These are phyloP conservation scores for Pythium myriotylum DNA, from an alignment of 352 stramenopile genomes.

Conservation along the genomic window DNA sequence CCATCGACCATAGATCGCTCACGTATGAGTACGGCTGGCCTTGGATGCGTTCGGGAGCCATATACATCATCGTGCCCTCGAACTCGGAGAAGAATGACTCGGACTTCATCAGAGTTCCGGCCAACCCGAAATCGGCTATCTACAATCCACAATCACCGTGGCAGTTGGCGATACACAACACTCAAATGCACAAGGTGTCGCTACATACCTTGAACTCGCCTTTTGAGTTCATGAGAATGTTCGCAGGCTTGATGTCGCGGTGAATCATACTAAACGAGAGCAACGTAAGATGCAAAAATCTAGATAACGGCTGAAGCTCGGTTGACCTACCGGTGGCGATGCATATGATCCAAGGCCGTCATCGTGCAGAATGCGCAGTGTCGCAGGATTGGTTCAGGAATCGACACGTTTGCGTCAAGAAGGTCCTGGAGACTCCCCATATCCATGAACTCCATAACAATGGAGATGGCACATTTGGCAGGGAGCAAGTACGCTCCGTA, in stretches of 20 bases:
- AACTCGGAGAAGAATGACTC: constrained; percentile 85
- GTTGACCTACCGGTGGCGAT: constrained; percentile 53
- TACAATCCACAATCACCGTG: constrained; percentile 21
- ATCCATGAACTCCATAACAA: constrained; percentile 95
- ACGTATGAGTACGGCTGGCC: constrained; percentile 85
- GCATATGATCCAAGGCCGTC: constrained; percentile 84
- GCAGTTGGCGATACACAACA: no score
- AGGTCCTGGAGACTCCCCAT: constrained; percentile 86
- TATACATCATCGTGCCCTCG: constrained; percentile 94
- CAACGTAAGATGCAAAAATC: constrained; percentile 3
- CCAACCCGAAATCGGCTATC: constrained; percentile 84
- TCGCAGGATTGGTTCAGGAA: constrained; percentile 62
- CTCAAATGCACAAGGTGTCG: neutral
- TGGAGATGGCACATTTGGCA: constrained; percentile 70
- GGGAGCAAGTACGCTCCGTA: constrained; percentile 87
- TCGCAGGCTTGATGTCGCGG: constrained; percentile 91
- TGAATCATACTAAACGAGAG: constrained; percentile 68
- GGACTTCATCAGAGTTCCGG: constrained; percentile 71
- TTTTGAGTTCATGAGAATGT: constrained; percentile 84
- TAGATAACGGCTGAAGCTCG: no score
- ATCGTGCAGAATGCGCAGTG: constrained; percentile 86
- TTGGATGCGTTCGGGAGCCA: constrained; percentile 92
- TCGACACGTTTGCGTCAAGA: constrained; percentile 43
- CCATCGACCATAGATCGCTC: constrained; percentile 82
- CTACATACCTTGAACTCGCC: constrained; percentile 83